A percentile compares a stretch with the other conserved stretches of the same genome.
Conservation (phyloP, 768 basidiomycete genomes). For the Paxillus ammoniavirescens region DNA sequence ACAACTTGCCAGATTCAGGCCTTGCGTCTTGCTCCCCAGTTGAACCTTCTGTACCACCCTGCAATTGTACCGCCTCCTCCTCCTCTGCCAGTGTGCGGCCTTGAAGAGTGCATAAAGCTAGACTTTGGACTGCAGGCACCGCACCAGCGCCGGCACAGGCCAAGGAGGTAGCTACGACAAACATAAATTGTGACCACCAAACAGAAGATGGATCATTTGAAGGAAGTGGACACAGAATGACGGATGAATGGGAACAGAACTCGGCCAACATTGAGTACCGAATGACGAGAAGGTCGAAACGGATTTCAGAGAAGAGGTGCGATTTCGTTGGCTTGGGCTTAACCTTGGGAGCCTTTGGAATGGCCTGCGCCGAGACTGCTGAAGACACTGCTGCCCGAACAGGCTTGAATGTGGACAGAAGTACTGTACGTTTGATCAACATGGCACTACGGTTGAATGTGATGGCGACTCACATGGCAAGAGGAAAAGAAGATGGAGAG, state of each 20-base stretch:
- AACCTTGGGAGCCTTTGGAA: slow-evolving; percentile 22
- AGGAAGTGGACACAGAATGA: slow-evolving; percentile 52
- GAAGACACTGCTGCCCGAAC: slow-evolving; percentile 17
- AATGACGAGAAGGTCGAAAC: slow-evolving; percentile 68
- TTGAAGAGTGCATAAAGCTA: slow-evolving; percentile 66
- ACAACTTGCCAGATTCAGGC: slow-evolving; percentile 51
- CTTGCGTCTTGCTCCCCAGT: slow-evolving; percentile 30
- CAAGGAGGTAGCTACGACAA: slow-evolving; percentile 59
- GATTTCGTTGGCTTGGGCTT: slow-evolving; percentile 46
- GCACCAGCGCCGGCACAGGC: slow-evolving; percentile 68
- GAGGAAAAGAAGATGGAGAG: slow-evolving; percentile 62
- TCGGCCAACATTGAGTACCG: slow-evolving; percentile 67
- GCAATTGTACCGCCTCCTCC: slow-evolving; percentile 35
- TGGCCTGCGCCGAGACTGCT: slow-evolving; percentile 1
- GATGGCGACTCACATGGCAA: slow-evolving; percentile 55
- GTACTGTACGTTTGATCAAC: slow-evolving; percentile 41
- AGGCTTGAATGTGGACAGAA: slow-evolving; percentile 62
- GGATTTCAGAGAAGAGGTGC: slow-evolving; percentile 57
- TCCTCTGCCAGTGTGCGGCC: slow-evolving; percentile 24
- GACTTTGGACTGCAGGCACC: slow-evolving; percentile 67
- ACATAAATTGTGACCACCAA: slow-evolving; percentile 41
- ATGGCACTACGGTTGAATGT: slow-evolving; percentile 28
- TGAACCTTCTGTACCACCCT: not conserved
- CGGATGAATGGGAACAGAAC: slow-evolving; percentile 59
- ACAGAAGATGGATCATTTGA: slow-evolving; percentile 24